phyloP scores from a whole-genome alignment of 345 rosid species.

The Boechera divaricarpa region DNA sequence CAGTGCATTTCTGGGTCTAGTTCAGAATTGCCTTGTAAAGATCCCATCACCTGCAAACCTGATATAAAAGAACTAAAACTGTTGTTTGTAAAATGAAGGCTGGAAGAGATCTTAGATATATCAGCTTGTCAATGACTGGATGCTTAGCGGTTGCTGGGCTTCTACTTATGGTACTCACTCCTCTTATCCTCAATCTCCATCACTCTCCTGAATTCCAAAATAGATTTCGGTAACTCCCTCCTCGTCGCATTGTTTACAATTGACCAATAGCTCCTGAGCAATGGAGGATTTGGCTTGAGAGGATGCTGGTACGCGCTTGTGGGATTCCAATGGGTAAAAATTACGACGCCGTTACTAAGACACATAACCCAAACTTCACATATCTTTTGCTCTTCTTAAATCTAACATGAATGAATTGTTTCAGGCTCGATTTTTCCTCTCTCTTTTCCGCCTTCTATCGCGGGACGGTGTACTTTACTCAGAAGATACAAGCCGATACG shows the following conservation, averaged over 20 bases:
- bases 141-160: slow-evolving; percentile 67
- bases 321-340: slow-evolving; percentile 82
- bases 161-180: slow-evolving; percentile 58
- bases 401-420: slow-evolving; percentile 27
- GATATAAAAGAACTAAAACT: slow-evolving; percentile 16
- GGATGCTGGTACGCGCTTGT: slow-evolving; percentile 75
- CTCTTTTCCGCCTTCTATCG: slow-evolving; percentile 66
- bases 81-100: slow-evolving; percentile 58
- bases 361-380: neutral
- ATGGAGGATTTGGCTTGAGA: slow-evolving; percentile 65
- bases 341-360: slow-evolving; percentile 12
- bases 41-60: neutral
- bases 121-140: slow-evolving; percentile 72
- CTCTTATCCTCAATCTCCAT: neutral
- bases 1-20: neutral
- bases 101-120: slow-evolving; percentile 75
- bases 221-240: slow-evolving; percentile 10
- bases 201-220: slow-evolving; percentile 6
- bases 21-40: slow-evolving; percentile 10
- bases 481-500: slow-evolving; percentile 47
- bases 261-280: slow-evolving; percentile 56
- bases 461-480: slow-evolving; percentile 60
- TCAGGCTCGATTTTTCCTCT: slow-evolving; percentile 68
- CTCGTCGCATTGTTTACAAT: slow-evolving; percentile 14
- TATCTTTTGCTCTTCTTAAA: slow-evolving; percentile 25